Evolutionary conservation across 1,284 basidiomycete genomes (phyloP), one percentile per base, ranked within the genome.

Genomic region (Ganoderma lucidum): DNA sequence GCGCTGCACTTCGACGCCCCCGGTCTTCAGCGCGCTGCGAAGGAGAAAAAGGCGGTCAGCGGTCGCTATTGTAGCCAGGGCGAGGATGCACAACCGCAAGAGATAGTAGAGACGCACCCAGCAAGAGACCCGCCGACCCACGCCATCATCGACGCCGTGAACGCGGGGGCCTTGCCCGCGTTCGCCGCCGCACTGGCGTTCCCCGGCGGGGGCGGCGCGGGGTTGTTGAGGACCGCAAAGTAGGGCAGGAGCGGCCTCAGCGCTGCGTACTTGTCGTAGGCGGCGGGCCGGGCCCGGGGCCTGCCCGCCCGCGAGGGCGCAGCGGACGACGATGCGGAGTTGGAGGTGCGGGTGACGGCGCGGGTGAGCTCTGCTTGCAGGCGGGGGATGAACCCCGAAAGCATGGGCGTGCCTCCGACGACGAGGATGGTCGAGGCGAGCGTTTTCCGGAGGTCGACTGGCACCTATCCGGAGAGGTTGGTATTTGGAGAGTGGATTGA

Each of bases 71-170:
- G 23, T 37, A 17, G n/a, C 10, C 44, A 48, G 53, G 30, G 2
- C 14, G 41, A 35, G 66, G 53, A 65, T 28, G 12, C 1, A 28
- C n/a, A 28, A 28, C 10, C 3, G n/a, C 23, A 28, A 23, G 23
- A n/a, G 61, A 65, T 65, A 32, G 19, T 65, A 32, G 19, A 6
- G n/a, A 72, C 91, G 74, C 79, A 95, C 92, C 96, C 97, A 2
- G 96, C 94, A 17, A 98, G 80, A 44, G 94, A 96, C 0, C 95
- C 96, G 3, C 96, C 96, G n/a, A 98, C 90, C 96, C 96, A 98
- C 0, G 92, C 87, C 80, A 96, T 85, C 44, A 90, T 85, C 1
- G 90, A 89, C 2, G 96, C 92, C 6, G 90, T 83, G 81, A 96
- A 97, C 0, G 94, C 92, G 0, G 96, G 96, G 0, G 94, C 94